Percentiles rank a stretch among this genome's conserved stretches.
These are phyloP conservation scores for Curvularia sp. DNA, from an alignment of 2,329 filamentous ascomycete species.

Conservation along the genomic window DNA sequence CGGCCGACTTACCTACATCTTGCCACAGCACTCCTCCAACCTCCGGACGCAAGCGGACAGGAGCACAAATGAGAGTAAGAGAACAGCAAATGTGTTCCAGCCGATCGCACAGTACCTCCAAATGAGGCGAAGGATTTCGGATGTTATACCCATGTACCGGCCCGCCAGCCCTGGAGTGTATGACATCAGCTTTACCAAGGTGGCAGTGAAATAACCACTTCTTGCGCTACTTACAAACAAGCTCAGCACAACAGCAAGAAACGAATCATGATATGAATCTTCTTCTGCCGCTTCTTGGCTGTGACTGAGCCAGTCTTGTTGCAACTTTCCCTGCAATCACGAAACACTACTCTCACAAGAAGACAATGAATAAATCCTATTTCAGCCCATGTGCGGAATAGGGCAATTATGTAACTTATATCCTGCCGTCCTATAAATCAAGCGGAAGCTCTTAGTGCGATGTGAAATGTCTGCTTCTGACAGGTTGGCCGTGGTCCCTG, in stretches of 20 bases:
- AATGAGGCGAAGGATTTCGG: background rate
- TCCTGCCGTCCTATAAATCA: slow-evolving; percentile 10
- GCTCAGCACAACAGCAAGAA: background rate
- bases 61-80: slow-evolving; percentile 3
- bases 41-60: slow-evolving; percentile 4
- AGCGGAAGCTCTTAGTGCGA: slow-evolving; percentile 11
- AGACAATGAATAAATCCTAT: background rate
- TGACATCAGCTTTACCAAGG: background rate
- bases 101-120: background rate
- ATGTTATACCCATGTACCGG: background rate
- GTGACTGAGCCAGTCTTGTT: background rate
- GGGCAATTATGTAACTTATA: slow-evolving; percentile 13
- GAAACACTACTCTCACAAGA: slow-evolving; percentile 4
- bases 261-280: background rate
- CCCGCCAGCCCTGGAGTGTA: background rate
- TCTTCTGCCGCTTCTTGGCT: background rate
- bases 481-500: slow-evolving; percentile 12
- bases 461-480: background rate
- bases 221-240: background rate
- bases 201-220: background rate
- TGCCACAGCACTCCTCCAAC: slow-evolving; percentile 8
- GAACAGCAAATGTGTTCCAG: slow-evolving; percentile 7
- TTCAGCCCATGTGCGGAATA: slow-evolving; percentile 21
- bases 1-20: slow-evolving; percentile 5
- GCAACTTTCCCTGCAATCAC: slow-evolving; percentile 3